These are phyloP conservation scores for Niebla homalea DNA, from an alignment of 495 filamentous ascomycete species.

Conservation along the genomic window DNA sequence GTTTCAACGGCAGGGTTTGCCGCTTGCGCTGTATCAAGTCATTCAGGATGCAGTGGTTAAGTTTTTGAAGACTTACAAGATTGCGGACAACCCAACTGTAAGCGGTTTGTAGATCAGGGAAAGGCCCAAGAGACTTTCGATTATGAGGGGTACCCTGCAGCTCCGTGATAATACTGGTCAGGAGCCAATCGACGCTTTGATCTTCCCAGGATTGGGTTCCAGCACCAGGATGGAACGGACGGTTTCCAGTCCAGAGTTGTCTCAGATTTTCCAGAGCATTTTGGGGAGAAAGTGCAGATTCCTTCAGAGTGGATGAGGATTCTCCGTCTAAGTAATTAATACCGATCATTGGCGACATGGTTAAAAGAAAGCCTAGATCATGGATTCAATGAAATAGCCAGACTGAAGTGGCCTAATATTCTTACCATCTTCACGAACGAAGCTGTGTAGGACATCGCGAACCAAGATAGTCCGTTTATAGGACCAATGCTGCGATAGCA, in stretches of 20 bases:
- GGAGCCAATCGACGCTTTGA: neutral
- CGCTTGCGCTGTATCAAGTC: neutral
- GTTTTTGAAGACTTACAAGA: neutral
- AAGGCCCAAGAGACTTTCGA: too few relatives aligned
- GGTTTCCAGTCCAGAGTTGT: too few relatives aligned
- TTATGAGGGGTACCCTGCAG: neutral
- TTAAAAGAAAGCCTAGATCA: neutral
- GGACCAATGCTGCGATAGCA: neutral
- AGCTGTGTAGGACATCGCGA: neutral
- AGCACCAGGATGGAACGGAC: too few relatives aligned
- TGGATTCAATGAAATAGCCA: neutral
- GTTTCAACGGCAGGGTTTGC: neutral
- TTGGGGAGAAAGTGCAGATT: too few relatives aligned
- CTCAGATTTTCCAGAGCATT: too few relatives aligned
- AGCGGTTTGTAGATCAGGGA: neutral
- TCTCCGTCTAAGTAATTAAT: too few relatives aligned
- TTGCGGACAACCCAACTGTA: neutral
- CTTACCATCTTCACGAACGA: neutral
- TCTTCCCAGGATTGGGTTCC: neutral
- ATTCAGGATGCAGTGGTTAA: neutral
- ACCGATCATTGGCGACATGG: neutral
- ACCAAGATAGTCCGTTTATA: neutral
- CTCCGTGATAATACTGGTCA: neutral
- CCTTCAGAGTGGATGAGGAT: too few relatives aligned
- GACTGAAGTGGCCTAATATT: neutral